Evolutionary conservation across 257 asterid species (phyloP).

Genomic region (Rehmannia glutinosa): DNA sequence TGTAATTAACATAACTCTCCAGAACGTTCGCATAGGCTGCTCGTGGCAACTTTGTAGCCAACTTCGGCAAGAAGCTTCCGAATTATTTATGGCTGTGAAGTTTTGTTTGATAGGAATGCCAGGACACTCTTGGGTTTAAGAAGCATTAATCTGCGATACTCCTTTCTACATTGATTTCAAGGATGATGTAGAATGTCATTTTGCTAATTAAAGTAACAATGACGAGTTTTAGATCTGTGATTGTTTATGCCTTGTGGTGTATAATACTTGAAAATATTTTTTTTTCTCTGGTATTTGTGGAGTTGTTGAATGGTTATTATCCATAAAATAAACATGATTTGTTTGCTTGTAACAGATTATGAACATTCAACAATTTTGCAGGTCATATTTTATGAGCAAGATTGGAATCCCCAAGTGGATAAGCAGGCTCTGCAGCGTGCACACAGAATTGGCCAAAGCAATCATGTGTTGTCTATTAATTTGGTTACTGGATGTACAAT

Average conservation of each 20-base stretch:
- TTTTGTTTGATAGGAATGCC: background rate
- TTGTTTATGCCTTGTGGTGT: background rate
- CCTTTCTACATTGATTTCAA: background rate
- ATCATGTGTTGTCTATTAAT: conserved; percentile 76
- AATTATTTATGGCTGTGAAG: background rate
- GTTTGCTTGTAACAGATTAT: conserved; percentile 3
- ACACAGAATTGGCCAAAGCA: conserved; percentile 90
- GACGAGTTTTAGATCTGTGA: background rate
- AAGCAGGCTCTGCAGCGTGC: conserved; percentile 98
- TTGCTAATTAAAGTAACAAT: background rate
- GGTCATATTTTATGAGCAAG: conserved; percentile 98
- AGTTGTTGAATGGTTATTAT: background rate
- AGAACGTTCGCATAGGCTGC: background rate
- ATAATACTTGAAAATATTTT: background rate
- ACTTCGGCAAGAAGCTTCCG: background rate
- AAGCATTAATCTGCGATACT: background rate
- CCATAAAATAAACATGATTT: background rate
- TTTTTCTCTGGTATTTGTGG: background rate
- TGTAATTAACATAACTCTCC: background rate
- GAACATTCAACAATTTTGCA: conserved; percentile 24
- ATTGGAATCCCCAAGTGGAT: conserved; percentile 99
- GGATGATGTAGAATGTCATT: background rate
- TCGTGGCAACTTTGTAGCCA: background rate
- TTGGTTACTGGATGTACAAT: conserved; percentile 71
- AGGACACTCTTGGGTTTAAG: background rate